phyloP scores from a whole-genome alignment of 2,329 filamentous ascomycete genomes.

The Paraphoma sp. region DNA sequence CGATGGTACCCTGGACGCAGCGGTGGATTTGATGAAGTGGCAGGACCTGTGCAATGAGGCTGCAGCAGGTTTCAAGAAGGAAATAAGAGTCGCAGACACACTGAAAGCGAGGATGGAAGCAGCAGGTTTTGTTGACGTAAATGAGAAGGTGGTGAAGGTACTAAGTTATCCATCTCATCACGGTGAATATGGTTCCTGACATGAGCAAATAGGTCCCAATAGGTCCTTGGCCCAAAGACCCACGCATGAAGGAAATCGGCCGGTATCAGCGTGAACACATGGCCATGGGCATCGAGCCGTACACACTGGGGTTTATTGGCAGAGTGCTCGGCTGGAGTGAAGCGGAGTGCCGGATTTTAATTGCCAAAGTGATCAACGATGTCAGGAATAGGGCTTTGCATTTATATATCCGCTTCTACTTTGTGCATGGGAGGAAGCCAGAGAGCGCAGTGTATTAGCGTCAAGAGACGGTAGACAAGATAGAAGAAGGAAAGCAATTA shows the following conservation, averaged over 20 bases:
- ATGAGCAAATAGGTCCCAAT: conserved; percentile 32
- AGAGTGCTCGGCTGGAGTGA: conserved; percentile 46
- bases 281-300: conserved; percentile 44
- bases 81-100: conserved; percentile 28
- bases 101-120: conserved; percentile 37
- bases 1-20: conserved; percentile 36
- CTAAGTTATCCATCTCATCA: too few relatives aligned
- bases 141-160: conserved; percentile 44
- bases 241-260: conserved; percentile 58
- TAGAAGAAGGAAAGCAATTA: too few relatives aligned
- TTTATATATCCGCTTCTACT: conserved; percentile 44
- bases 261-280: conserved; percentile 48
- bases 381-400: conserved; percentile 37
- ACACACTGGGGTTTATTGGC: conserved; percentile 44
- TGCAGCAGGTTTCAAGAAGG: conserved; percentile 32
- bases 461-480: neutral
- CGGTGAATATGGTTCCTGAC: neutral
- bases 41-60: conserved; percentile 39
- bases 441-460: conserved; percentile 15
- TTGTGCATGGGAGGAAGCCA: conserved; percentile 41
- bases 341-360: conserved; percentile 42
- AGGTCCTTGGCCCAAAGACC: conserved; percentile 55
- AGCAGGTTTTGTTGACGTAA: conserved; percentile 42
- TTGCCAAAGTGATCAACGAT: conserved; percentile 41
- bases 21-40: conserved; percentile 33